Evolutionary conservation across 768 basidiomycete species (phyloP).

Genomic region (Suillus sp.): DNA sequence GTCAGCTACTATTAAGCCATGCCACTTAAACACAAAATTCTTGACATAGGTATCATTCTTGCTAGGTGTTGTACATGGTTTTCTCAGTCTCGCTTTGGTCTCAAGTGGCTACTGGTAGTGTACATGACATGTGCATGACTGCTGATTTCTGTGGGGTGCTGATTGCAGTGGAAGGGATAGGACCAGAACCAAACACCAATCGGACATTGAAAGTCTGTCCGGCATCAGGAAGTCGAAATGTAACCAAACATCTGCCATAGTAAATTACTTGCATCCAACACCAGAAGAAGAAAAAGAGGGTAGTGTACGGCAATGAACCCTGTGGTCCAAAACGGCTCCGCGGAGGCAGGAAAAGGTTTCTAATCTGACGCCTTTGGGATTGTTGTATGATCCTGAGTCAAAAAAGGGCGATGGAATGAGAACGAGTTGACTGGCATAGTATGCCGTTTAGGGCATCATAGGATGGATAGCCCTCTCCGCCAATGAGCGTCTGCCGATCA

Average conservation of each 20-base stretch:
- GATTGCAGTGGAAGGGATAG: no score
- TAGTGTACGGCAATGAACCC: constrained; percentile 23
- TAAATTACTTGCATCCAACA: constrained; percentile 16
- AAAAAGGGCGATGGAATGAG: not conserved
- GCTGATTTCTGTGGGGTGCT: no score
- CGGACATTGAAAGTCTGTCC: not conserved
- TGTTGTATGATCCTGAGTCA: constrained; percentile 10
- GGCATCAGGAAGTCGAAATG: no score
- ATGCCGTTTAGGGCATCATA: not conserved
- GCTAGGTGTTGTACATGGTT: no score
- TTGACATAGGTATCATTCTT: no score
- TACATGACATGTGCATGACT: no score
- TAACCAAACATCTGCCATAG: no score
- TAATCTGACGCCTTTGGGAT: not conserved
- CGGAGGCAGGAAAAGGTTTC: constrained; percentile 21
- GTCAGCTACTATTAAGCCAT: no score
- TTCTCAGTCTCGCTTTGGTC: no score
- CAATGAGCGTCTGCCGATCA: not conserved
- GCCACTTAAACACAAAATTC: no score
- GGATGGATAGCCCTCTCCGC: not conserved
- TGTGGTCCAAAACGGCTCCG: constrained; percentile 25
- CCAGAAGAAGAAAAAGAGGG: constrained; percentile 21
- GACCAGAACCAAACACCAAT: not conserved
- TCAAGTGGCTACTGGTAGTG: no score
- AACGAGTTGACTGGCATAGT: not conserved